phyloP scores from a whole-genome alignment of 495 filamentous ascomycete species.

The Oidiodendron maius region DNA sequence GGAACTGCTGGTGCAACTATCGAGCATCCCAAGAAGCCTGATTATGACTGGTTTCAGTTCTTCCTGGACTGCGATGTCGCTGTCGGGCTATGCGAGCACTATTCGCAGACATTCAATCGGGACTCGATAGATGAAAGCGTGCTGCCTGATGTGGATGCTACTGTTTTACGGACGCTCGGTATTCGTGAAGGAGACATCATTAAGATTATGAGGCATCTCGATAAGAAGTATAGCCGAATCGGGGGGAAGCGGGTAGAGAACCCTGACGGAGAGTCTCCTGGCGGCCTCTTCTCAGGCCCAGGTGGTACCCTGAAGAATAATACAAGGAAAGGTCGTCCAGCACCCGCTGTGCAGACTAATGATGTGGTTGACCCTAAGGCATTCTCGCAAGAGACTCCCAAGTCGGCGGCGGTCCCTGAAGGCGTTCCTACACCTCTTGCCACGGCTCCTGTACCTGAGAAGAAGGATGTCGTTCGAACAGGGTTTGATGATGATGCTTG shows the following conservation, averaged over 20 bases:
- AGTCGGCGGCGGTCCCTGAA: constrained; percentile 25
- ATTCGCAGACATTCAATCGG: constrained; percentile 76
- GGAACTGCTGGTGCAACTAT: constrained; percentile 40
- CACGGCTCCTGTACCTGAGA: constrained; percentile 28
- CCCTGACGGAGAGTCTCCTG: constrained; percentile 42
- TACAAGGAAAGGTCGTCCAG: constrained; percentile 85
- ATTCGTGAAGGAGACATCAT: constrained; percentile 94
- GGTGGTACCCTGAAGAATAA: constrained; percentile 88
- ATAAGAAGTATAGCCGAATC: constrained; percentile 68
- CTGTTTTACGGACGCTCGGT: constrained; percentile 76
- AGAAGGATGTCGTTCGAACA: constrained; percentile 43
- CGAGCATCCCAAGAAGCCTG: constrained; percentile 50
- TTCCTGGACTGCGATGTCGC: constrained; percentile 89
- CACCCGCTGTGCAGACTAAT: constrained; percentile 74
- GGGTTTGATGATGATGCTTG: constrained; percentile 98
- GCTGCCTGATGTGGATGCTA: constrained; percentile 77
- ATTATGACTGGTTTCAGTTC: constrained; percentile 99
- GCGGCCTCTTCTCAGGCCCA: constrained; percentile 86
- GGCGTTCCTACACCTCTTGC: constrained; percentile 38
- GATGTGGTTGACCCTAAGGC: constrained; percentile 84
- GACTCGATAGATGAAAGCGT: constrained; percentile 96
- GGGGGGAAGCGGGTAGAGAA: constrained; percentile 47
- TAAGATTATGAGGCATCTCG: constrained; percentile 84
- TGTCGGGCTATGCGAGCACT: constrained; percentile 87
- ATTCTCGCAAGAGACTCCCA: constrained; percentile 56